Conservation (phyloP, 129 eudicot genomes). For the Flaveria linearis region DNA sequence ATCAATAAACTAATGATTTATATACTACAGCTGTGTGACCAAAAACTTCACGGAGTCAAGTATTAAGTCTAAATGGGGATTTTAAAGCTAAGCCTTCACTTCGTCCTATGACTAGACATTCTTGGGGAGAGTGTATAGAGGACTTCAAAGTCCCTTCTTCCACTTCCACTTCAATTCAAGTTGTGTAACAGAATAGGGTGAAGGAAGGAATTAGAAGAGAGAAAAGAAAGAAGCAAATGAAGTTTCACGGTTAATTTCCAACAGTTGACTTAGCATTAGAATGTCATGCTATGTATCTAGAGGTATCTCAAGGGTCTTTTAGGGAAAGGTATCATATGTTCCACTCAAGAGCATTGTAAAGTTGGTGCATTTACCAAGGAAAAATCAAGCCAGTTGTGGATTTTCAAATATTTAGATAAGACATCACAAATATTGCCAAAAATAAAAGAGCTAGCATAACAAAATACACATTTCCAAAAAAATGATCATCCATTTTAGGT, state of each 20-base stretch:
- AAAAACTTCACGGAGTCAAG: not conserved
- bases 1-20: constrained; percentile 1
- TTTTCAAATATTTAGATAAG: not conserved
- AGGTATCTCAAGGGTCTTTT: not conserved
- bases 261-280: not conserved
- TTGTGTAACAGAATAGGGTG: not conserved
- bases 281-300: constrained; percentile 7
- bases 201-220: not conserved
- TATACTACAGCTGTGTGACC: not conserved
- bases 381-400: not conserved
- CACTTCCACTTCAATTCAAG: not conserved
- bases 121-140: not conserved
- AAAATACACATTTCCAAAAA: not conserved
- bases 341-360: not conserved
- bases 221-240: constrained; percentile 11
- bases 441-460: not conserved
- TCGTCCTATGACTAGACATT: not conserved
- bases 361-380: not conserved
- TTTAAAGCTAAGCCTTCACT: not conserved
- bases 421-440: not conserved
- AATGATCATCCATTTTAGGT: not conserved
- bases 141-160: not conserved
- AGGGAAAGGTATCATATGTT: not conserved
- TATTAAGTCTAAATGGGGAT: not conserved
- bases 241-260: not conserved